phyloP scores from a whole-genome alignment of 257 asterid species.

The Solanum chiquidenum region DNA sequence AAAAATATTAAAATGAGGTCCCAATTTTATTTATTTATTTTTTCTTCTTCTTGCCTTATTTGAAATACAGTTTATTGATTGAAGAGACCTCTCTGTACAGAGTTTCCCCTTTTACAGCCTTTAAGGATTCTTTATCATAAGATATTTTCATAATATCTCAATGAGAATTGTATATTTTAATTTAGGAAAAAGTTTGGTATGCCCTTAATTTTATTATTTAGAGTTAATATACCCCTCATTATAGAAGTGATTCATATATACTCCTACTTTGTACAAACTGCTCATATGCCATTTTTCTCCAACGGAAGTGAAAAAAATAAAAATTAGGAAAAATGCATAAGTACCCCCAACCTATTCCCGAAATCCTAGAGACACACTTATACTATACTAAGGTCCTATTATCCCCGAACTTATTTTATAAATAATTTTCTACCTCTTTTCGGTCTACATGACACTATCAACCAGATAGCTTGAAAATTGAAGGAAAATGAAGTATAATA shows the following conservation, averaged over 20 bases:
- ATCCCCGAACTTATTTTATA: no score
- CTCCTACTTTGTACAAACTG: accelerated
- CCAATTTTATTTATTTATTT: not conserved
- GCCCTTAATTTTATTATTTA: no score
- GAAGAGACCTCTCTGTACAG: not conserved
- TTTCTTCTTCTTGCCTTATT: not conserved
- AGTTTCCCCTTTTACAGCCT: not conserved
- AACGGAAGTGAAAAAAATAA: no score
- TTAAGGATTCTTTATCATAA: not conserved
- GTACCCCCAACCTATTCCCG: no score
- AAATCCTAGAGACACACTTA: no score
- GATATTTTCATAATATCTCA: not conserved
- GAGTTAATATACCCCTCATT: accelerated
- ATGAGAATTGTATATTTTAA: not conserved
- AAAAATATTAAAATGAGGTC: not conserved
- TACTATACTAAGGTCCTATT: no score
- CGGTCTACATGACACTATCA: no score
- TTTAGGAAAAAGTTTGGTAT: no score
- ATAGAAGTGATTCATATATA: no score
- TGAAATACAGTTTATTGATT: not conserved
- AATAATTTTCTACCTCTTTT: no score
- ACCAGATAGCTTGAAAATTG: not conserved
- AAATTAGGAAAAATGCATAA: no score
- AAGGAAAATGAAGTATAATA: not conserved
- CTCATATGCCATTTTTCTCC: no score